A percentile compares a stretch with the other conserved stretches of the same genome.
Conservation (phyloP, 2,329 filamentous ascomycete genomes). For the Paecilomyces formosus region DNA sequence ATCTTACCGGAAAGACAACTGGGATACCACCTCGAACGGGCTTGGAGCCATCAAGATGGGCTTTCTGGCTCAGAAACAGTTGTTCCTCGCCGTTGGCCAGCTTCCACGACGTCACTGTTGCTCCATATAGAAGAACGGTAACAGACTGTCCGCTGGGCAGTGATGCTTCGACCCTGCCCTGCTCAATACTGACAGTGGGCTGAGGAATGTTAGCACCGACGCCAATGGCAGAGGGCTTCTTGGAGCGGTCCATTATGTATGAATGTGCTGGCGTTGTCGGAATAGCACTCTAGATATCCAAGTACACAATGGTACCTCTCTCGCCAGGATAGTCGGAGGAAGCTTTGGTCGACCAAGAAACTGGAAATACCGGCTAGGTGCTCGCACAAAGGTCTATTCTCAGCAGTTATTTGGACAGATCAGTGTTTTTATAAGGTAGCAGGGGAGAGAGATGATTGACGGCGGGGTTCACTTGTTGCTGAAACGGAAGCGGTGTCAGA, state of each 20-base stretch:
- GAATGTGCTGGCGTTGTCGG: background rate
- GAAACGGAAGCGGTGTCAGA: background rate
- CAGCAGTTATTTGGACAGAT: background rate
- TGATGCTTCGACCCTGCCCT: conserved; percentile 67
- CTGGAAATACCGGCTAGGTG: background rate
- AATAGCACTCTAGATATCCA: background rate
- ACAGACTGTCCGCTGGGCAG: conserved; percentile 83
- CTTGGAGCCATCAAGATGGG: conserved; percentile 78
- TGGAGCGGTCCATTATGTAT: conserved; percentile 64
- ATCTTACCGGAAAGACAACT: conserved; percentile 78
- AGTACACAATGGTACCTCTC: background rate
- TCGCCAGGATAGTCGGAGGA: background rate
- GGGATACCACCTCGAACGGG: conserved; percentile 87
- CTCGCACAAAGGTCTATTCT: background rate
- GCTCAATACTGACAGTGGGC: conserved; percentile 67
- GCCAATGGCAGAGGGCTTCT: conserved; percentile 72
- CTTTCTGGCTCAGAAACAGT: conserved; percentile 74
- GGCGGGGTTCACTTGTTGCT: background rate
- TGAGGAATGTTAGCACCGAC: conserved; percentile 67
- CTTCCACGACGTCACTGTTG: conserved; percentile 92
- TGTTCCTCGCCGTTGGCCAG: conserved; percentile 70
- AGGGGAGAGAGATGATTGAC: background rate
- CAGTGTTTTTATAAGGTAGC: background rate
- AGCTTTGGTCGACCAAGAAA: background rate
- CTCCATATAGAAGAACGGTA: conserved; percentile 80